These are phyloP conservation scores for Kluyveromyces marxianus DNA, from an alignment of 1,139 yeast genomes.

Conservation along the genomic window DNA sequence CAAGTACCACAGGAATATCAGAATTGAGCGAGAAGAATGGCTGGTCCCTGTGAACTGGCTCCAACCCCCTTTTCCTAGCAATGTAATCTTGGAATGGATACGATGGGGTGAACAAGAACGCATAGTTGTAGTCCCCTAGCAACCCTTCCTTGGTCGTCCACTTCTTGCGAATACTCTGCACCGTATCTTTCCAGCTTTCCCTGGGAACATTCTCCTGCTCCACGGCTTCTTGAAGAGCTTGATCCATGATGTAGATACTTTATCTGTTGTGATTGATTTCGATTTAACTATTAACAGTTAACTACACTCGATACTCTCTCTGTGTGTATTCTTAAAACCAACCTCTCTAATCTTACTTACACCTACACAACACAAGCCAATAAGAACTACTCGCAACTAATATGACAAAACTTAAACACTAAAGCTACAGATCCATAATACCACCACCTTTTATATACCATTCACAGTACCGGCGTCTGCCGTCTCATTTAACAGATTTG, in stretches of 20 bases:
- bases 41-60: conserved; percentile 45
- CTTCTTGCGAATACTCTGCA: conserved; percentile 29
- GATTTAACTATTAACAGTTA: not conserved
- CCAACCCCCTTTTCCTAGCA: conserved; percentile 25
- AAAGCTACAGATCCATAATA: no score
- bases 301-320: no score
- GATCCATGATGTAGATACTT: conserved; percentile 5
- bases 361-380: no score
- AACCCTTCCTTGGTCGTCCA: conserved; percentile 68
- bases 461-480: no score
- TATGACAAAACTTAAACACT: no score
- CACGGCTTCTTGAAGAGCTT: conserved; percentile 6
- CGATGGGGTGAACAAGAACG: conserved; percentile 66
- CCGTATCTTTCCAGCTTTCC: conserved; percentile 8
- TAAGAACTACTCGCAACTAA: no score
- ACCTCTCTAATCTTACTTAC: no score
- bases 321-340: no score
- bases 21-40: conserved; percentile 78
- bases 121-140: conserved; percentile 78
- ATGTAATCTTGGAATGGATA: conserved; percentile 46
- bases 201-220: conserved; percentile 5
- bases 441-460: no score
- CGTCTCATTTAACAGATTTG: no score
- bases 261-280: not conserved
- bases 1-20: conserved; percentile 71